phyloP scores from a whole-genome alignment of 2,329 filamentous ascomycete genomes.

The Fonsecaea nubica region DNA sequence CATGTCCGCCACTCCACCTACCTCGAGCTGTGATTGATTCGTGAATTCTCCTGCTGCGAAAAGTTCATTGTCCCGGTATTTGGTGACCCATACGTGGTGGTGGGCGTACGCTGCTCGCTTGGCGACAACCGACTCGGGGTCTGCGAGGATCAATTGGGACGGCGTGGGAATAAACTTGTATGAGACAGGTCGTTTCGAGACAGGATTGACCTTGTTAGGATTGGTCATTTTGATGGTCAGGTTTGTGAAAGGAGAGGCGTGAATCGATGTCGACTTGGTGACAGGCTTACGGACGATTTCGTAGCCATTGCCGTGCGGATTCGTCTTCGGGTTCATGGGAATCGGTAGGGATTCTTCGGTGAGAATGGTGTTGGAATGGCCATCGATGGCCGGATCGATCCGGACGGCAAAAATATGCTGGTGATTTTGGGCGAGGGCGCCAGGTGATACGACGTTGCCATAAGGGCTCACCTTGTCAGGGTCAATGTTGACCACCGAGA shows the following conservation, averaged over 20 bases:
- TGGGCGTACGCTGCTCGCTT: conserved; percentile 56
- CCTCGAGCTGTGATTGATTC: conserved; percentile 52
- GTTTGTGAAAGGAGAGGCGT: conserved; percentile 58
- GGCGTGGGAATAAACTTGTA: conserved; percentile 58
- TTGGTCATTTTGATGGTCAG: conserved; percentile 60
- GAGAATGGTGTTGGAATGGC: conserved; percentile 60
- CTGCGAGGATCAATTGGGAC: conserved; percentile 57
- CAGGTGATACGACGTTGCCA: conserved; percentile 69
- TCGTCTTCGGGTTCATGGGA: conserved; percentile 59
- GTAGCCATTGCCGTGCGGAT: conserved; percentile 69
- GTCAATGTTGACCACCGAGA: conserved; percentile 67
- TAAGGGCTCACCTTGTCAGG: conserved; percentile 60
- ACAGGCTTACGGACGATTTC: conserved; percentile 59
- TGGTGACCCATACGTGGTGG: conserved; percentile 60
- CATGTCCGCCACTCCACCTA: conserved; percentile 53
- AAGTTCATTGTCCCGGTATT: conserved; percentile 57
- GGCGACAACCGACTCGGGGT: conserved; percentile 52
- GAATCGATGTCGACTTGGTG: conserved; percentile 55
- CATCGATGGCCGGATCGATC: conserved; percentile 69
- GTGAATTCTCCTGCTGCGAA: conserved; percentile 59
- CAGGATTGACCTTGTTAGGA: conserved; percentile 49
- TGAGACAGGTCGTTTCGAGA: conserved; percentile 51
- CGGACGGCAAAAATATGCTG: conserved; percentile 73
- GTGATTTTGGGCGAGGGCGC: conserved; percentile 71
- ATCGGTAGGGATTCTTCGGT: conserved; percentile 61